Conservation (phyloP, 495 filamentous ascomycete species). For the Lineolata rhizophorae region DNA sequence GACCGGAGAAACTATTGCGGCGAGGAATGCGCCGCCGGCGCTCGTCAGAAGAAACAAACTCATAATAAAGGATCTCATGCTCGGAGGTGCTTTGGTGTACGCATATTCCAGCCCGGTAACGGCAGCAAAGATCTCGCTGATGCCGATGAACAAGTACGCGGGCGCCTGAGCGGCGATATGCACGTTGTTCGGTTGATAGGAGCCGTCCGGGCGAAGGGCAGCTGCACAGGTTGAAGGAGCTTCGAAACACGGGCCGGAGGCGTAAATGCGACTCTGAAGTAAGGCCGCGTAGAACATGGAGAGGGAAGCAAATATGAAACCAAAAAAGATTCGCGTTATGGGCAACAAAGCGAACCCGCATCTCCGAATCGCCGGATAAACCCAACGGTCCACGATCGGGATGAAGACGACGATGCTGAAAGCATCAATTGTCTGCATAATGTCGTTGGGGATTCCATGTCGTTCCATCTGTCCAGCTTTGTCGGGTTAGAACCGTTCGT, state of each 20-base stretch:
- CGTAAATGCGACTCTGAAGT: slow-evolving; percentile 52
- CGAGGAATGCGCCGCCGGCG: slow-evolving; percentile 24
- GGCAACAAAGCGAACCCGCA: slow-evolving; percentile 44
- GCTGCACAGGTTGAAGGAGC: slow-evolving; percentile 10
- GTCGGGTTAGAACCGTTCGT: no score
- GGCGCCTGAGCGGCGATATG: slow-evolving; percentile 20
- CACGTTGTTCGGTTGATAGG: slow-evolving; percentile 25
- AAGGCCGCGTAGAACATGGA: slow-evolving; percentile 45
- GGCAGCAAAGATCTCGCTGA: slow-evolving; percentile 47
- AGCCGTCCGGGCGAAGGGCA: slow-evolving; percentile 8
- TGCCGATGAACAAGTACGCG: slow-evolving; percentile 31
- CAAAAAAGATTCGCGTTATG: slow-evolving; percentile 52
- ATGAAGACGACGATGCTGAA: slow-evolving; percentile 52
- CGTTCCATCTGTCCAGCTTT: slow-evolving; percentile 29
- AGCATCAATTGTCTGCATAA: slow-evolving; percentile 58
- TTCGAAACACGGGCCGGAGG: slow-evolving; percentile 26
- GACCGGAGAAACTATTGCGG: slow-evolving; percentile 31
- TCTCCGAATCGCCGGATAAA: slow-evolving; percentile 47
- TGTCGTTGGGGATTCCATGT: slow-evolving; percentile 45
- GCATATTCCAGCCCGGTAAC: slow-evolving; percentile 53
- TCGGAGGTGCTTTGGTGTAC: slow-evolving; percentile 43
- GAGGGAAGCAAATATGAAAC: slow-evolving; percentile 40
- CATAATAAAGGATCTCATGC: slow-evolving; percentile 48
- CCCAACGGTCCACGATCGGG: slow-evolving; percentile 40
- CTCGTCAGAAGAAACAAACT: slow-evolving; percentile 40